Percentiles rank a stretch among this genome's conserved stretches.
Conservation (phyloP, 371 early-diverging fungal species). For the Mortierella sp. region DNA sequence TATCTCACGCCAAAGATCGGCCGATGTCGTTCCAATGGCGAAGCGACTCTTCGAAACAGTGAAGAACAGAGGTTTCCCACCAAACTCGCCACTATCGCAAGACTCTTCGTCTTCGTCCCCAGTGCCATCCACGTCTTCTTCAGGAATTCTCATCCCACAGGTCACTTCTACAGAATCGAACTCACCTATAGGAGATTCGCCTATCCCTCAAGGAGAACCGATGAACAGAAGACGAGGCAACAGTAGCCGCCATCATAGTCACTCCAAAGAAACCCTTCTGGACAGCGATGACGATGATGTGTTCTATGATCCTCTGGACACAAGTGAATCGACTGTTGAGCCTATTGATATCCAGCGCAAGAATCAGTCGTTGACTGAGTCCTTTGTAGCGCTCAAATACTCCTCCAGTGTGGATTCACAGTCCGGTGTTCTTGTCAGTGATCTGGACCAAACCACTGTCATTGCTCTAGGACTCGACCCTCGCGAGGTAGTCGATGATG, state of each 20-base stretch:
- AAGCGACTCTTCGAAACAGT: constrained; percentile 44
- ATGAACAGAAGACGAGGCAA: constrained; percentile 10
- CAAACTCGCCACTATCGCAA: constrained; percentile 1
- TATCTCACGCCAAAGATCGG: constrained; percentile 43
- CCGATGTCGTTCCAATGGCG: constrained; percentile 51
- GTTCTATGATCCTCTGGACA: constrained; percentile 42
- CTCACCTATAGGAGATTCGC: constrained; percentile 18
- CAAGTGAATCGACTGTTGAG: constrained; percentile 19
- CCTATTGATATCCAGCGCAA: constrained; percentile 30
- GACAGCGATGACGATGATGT: constrained; percentile 41
- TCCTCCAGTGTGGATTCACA: constrained; percentile 54
- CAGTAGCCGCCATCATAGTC: constrained; percentile 3
- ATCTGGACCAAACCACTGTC: constrained; percentile 32
- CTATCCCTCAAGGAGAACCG: constrained; percentile 21
- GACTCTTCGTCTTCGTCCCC: background rate
- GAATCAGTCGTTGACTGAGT: constrained; percentile 57
- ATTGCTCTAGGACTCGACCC: constrained; percentile 43
- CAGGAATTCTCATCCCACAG: background rate
- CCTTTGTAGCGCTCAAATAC: constrained; percentile 61
- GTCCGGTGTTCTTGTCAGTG: constrained; percentile 40
- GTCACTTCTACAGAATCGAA: constrained; percentile 11
- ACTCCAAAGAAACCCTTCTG: background rate
- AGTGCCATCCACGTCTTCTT: background rate
- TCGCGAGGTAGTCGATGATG: constrained; percentile 42
- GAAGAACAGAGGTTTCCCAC: constrained; percentile 17